phyloP scores from a whole-genome alignment of 352 stramenopile genomes.

The Thraustochytrium striatum region DNA sequence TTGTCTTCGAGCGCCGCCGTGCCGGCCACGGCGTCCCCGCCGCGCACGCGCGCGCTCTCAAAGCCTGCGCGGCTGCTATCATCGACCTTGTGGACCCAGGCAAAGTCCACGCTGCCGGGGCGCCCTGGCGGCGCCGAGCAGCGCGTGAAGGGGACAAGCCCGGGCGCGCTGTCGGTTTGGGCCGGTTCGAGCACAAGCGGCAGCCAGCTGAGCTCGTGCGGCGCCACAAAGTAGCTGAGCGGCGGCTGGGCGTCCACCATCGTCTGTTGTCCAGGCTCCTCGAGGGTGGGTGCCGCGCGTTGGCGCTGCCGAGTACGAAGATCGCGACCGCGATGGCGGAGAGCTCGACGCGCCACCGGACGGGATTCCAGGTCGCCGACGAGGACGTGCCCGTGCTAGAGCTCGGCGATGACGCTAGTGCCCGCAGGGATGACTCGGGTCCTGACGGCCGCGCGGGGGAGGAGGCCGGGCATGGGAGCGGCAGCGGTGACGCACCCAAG shows the following conservation, averaged over 20 bases:
- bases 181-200: neutral
- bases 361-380: slow-evolving; percentile 26
- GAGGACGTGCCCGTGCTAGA: slow-evolving; percentile 34
- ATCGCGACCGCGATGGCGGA: no score
- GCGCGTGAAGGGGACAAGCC: neutral
- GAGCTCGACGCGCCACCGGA: no score
- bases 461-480: neutral
- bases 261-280: no score
- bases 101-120: slow-evolving; percentile 39
- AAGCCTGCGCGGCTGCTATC: neutral
- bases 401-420: neutral
- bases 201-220: slow-evolving; percentile 27
- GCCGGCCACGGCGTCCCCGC: slow-evolving; percentile 29
- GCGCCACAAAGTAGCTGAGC: slow-evolving; percentile 19
- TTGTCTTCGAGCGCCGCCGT: slow-evolving; percentile 38
- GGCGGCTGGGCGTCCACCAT: neutral
- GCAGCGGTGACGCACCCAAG: neutral
- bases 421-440: neutral
- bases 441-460: neutral
- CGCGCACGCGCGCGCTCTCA: neutral
- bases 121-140: no score
- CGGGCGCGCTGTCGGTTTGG: neutral
- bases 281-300: no score
- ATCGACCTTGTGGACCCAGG: slow-evolving; percentile 34
- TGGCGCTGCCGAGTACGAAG: no score